These are phyloP conservation scores for Solanum clarkiae DNA, from an alignment of 257 asterid genomes.

Conservation along the genomic window DNA sequence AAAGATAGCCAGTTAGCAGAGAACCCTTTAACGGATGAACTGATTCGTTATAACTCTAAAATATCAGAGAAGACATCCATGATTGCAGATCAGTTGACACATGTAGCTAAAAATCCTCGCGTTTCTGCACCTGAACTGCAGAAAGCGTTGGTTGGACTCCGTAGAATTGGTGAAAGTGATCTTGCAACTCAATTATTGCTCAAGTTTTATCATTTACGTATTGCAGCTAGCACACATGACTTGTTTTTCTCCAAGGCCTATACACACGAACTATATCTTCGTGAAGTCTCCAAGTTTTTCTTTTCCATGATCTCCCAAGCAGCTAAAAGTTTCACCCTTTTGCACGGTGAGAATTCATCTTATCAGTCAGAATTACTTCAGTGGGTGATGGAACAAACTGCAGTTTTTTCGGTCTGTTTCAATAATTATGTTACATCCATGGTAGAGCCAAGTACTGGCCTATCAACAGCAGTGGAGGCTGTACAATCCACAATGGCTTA, in stretches of 20 bases:
- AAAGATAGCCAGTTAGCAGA: constrained; percentile 11
- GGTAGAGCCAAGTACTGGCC: constrained; percentile 36
- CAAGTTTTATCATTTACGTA: constrained; percentile 43
- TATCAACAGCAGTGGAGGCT: constrained; percentile 33
- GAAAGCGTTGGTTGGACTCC: constrained; percentile 43
- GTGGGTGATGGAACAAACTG: constrained; percentile 44
- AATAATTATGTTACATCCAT: constrained; percentile 27
- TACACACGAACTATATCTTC: constrained; percentile 14
- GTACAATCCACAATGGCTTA: constrained; percentile 41
- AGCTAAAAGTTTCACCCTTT: constrained; percentile 33
- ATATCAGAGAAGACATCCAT: constrained; percentile 41
- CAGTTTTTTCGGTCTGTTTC: constrained; percentile 24
- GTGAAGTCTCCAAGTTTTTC: constrained; percentile 23
- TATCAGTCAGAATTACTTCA: constrained; percentile 24
- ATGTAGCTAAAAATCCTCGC: constrained; percentile 37
- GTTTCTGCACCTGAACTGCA: constrained; percentile 60
- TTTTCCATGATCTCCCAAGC: constrained; percentile 70
- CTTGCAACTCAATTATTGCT: constrained; percentile 41
- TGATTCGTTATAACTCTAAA: constrained; percentile 28
- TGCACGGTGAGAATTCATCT: constrained; percentile 36
- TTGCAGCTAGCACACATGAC: constrained; percentile 21
- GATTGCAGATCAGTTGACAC: constrained; percentile 28
- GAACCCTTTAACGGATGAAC: constrained; percentile 21
- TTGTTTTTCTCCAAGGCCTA: constrained; percentile 23
- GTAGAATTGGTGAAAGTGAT: constrained; percentile 36